Base-by-base conservation (phyloP, 495 filamentous ascomycete genomes). In the Penicillium nucicola region DNA sequence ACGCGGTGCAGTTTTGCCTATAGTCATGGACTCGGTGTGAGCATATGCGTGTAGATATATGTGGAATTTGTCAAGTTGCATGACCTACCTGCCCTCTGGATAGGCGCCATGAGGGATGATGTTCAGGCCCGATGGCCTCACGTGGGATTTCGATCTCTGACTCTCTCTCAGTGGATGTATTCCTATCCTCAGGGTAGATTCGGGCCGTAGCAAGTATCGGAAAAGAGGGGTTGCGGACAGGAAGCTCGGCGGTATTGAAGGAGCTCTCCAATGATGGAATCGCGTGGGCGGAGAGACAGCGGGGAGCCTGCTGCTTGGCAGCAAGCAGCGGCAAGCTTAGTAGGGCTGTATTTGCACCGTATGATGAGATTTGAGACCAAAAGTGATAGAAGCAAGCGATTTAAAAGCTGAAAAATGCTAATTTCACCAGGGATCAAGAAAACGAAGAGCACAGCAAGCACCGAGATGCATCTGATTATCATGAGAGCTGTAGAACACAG, bases 1-100 rank as follows among this genome's bases (percentile, higher is more conserved):
- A 40, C 79, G 77, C 9, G 83, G 84, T 42, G 81, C 77, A 52
- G 79, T 81, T 68, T 85, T 86, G 52, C 84, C 84, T 82, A 53
- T 39, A 58, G 14, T 32, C 39, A 22, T 8, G 12, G 11, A 28
- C 22, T 13, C 2, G 12, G 4, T 11, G 43, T 48, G 15, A 48
- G 36, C 17, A 32, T 23, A 12, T 33, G 25, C 55, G 38, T 52
- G 49, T n/a, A 52, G 5, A 20, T 17, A 33, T 18, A 42, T 41
- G 17, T 13, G 25, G 8, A 1, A 15, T 20, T 39, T 17, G 35
- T 32, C 17, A 44, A 23, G 37, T 9, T 50, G 36, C 19, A 13
- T 40, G 23, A 59, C 67, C 44, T 57, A 75, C 72, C 72, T 39
- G 67, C 51, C 42, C 56, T 62, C 53, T 69, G 69, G 50, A 50